Evolutionary conservation across 129 eudicot species (phyloP), one percentile per base, ranked within the genome.

Genomic region (Glebionis coronaria): DNA sequence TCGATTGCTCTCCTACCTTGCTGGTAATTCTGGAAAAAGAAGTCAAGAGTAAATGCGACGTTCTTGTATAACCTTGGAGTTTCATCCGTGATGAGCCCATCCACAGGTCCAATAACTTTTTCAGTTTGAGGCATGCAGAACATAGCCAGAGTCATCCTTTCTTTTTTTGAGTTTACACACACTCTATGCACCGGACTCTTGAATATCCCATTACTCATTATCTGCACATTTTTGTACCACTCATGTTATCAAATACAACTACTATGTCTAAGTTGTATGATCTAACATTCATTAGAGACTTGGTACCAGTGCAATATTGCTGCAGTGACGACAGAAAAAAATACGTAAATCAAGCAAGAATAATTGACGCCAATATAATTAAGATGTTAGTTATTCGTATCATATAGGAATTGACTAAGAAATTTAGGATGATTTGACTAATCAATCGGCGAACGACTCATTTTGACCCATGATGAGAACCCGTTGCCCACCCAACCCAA

Each of bases 181-280:
- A 59, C 87, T 56, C 79, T 82, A 44, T 85, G 85, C 81, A 85
- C 54, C 4, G 91, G 74, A 46, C 91, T 85, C 75, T 74, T 85
- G 71, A 72, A 82, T 5, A 69, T 70, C 16, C 87, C 90, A 61
- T 81, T 85, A 54, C 82, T 81, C 84, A 85, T 85, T 72, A 85
- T 76, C 90, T 84, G 77, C 45, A 66, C 18, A 16, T 2, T 35
- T 15, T 57, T 0, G n/a, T 25, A 23, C 14, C 63, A 46, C 12
- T 50, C 1, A 13, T 15, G 54, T 10, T 45, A 57, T 28, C 63
- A 57, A 27, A 25, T 12, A 23, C 6, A 35, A 9, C 42, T 35
- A 1, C 42, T 5, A 35, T 35, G 42, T 35, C 9, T 35, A 35
- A 35, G 42, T 8, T 35, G 9, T 35, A 35, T 35, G 42, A 35